Percentiles rank a stretch among this genome's conserved stretches.
These are phyloP conservation scores for Aspergillus diversus DNA, from an alignment of 495 filamentous ascomycete species.

Conservation along the genomic window DNA sequence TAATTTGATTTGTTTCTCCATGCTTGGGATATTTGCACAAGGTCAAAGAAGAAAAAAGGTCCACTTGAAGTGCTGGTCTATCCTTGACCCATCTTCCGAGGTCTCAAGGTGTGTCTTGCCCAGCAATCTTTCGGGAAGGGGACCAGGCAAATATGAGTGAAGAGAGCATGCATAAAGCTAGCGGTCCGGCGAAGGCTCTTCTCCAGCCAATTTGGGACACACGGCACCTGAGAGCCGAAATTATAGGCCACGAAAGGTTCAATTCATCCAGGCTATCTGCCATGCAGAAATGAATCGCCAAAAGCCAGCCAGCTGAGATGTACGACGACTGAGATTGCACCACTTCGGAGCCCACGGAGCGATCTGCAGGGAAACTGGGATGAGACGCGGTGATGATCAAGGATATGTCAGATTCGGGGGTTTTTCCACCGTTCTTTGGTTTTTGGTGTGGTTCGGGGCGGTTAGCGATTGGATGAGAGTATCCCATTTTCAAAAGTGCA, in stretches of 20 bases:
- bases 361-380: constrained; percentile 21
- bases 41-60: constrained; percentile 1
- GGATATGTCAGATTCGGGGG: constrained; percentile 16
- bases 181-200: constrained; percentile 12
- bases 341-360: constrained; percentile 11
- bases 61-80: background rate
- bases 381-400: constrained; percentile 14
- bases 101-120: background rate
- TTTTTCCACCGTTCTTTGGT: constrained; percentile 19
- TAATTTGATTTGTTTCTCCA: too few species aligned
- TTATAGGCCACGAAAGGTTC: constrained; percentile 22
- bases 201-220: constrained; percentile 13
- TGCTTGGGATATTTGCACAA: background rate
- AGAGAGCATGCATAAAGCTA: constrained; percentile 2
- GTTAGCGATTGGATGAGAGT: constrained; percentile 30
- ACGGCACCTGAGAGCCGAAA: constrained; percentile 6
- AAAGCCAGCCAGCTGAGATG: constrained; percentile 10
- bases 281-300: constrained; percentile 14
- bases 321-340: constrained; percentile 16
- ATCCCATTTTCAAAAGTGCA: constrained; percentile 23
- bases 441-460: constrained; percentile 22
- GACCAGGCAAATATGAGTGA: constrained; percentile 11
- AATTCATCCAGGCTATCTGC: constrained; percentile 21
- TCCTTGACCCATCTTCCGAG: background rate
- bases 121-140: background rate